Evolutionary conservation across 495 filamentous ascomycete genomes (phyloP).

Genomic region (Neurospora sp.): DNA sequence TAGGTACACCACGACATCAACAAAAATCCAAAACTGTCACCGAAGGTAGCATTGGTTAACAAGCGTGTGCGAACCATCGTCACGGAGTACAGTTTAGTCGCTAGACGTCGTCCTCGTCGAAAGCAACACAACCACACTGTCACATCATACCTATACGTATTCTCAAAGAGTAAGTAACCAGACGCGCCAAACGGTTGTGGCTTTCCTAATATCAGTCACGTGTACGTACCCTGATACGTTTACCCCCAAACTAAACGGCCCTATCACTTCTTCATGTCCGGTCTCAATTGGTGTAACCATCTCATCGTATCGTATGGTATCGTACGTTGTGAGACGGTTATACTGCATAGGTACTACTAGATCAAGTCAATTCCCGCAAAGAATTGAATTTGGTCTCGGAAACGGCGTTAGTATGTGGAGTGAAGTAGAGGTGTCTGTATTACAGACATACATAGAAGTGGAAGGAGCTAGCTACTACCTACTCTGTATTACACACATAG

Average conservation of each 20-base stretch:
- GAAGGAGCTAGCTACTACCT: neutral
- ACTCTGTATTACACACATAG: neutral
- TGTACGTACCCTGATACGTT: neutral
- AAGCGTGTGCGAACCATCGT: neutral
- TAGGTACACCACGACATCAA: neutral
- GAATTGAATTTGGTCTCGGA: neutral
- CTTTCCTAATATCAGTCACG: neutral
- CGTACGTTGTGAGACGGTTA: neutral
- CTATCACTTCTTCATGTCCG: neutral
- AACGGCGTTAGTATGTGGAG: neutral
- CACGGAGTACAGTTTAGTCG: neutral
- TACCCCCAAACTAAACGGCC: neutral
- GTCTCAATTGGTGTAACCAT: neutral
- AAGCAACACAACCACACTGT: neutral
- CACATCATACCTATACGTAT: neutral
- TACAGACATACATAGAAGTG: neutral
- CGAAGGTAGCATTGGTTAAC: neutral
- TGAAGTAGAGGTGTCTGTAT: too few species aligned
- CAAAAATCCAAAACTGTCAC: neutral
- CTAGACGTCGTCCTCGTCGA: neutral
- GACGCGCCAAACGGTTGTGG: neutral
- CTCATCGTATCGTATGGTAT: neutral
- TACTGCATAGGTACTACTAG: neutral
- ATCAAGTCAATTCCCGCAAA: neutral
- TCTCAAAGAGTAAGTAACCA: too few species aligned